Conservation (phyloP, 805 yeast species). For the Wickerhamomyces bisporus region DNA sequence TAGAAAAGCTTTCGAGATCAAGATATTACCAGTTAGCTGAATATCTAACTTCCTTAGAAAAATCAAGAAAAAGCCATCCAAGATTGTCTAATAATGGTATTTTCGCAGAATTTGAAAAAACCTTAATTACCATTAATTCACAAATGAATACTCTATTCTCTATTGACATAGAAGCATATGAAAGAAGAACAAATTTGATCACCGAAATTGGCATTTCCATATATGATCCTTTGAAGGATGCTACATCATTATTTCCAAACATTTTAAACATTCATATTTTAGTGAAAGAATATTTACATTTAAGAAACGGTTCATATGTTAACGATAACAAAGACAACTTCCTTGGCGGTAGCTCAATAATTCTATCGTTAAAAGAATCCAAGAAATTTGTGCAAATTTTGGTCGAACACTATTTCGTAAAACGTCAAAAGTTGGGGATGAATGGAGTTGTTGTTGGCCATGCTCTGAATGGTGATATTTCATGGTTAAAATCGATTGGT, state of each 20-base stretch:
- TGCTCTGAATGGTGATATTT: constrained; percentile 48
- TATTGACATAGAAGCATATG: constrained; percentile 57
- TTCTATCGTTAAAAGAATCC: constrained; percentile 34
- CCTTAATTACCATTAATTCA: constrained; percentile 9
- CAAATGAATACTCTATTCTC: constrained; percentile 26
- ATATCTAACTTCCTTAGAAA: constrained; percentile 4
- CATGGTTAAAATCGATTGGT: constrained; percentile 44
- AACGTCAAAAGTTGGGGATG: constrained; percentile 24
- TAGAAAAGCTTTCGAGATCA: constrained; percentile 4
- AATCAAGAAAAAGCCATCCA: constrained; percentile 10
- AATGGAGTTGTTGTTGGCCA: constrained; percentile 53
- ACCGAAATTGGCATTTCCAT: constrained; percentile 57
- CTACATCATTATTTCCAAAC: constrained; percentile 32
- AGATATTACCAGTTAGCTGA: constrained; percentile 3
- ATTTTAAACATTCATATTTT: constrained; percentile 39
- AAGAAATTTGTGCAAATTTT: constrained; percentile 36
- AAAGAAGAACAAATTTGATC: constrained; percentile 33
- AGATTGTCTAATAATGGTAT: constrained; percentile 5
- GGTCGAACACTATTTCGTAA: constrained; percentile 37
- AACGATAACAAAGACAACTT: constrained; percentile 48
- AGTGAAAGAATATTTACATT: constrained; percentile 36
- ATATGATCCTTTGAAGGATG: constrained; percentile 48
- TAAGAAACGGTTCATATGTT: constrained; percentile 48
- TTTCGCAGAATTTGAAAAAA: constrained; percentile 5
- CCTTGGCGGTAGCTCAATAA: constrained; percentile 43